phyloP scores from a whole-genome alignment of 1,284 basidiomycete genomes.

The Ganoderma meredithae region DNA sequence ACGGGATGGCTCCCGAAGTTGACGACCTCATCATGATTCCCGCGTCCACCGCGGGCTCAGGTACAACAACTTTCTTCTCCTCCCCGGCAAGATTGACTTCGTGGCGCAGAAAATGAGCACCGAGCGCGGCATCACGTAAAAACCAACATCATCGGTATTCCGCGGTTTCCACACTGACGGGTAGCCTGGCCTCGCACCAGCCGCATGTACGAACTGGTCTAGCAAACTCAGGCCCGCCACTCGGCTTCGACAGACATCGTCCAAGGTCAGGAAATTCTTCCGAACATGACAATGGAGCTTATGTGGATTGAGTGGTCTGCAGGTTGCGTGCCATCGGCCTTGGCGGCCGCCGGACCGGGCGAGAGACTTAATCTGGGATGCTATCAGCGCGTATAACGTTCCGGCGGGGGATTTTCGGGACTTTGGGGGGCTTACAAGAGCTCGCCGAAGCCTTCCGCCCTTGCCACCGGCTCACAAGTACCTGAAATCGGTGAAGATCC shows the following conservation, averaged over 20 bases:
- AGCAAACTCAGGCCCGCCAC: neutral
- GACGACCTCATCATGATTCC: conserved; percentile 89
- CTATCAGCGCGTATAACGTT: too few relatives aligned
- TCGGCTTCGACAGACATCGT: neutral
- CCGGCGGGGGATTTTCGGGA: neutral
- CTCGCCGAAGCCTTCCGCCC: too few relatives aligned
- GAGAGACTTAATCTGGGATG: too few relatives aligned
- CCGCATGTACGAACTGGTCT: conserved; percentile 13
- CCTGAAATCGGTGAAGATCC: too few relatives aligned
- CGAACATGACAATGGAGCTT: neutral
- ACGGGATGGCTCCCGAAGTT: conserved; percentile 51
- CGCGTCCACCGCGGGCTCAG: conserved; percentile 91
- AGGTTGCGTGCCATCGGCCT: neutral
- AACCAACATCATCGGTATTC: conserved; percentile 99
- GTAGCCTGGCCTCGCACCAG: neutral
- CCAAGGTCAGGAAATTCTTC: neutral
- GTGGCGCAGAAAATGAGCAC: conserved; percentile 83
- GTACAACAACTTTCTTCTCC: conserved; percentile 93
- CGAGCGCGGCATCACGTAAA: conserved; percentile 90
- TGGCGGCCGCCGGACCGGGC: neutral
- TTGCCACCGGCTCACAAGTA: too few relatives aligned
- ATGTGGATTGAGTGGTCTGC: neutral
- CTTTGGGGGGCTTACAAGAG: too few relatives aligned
- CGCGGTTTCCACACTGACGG: neutral
- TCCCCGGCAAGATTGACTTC: conserved; percentile 97